Percentiles rank a stretch among this genome's conserved stretches.
These are phyloP conservation scores for Plectosphaerella cucumerina DNA, from an alignment of 2,329 filamentous ascomycete genomes.

Conservation along the genomic window DNA sequence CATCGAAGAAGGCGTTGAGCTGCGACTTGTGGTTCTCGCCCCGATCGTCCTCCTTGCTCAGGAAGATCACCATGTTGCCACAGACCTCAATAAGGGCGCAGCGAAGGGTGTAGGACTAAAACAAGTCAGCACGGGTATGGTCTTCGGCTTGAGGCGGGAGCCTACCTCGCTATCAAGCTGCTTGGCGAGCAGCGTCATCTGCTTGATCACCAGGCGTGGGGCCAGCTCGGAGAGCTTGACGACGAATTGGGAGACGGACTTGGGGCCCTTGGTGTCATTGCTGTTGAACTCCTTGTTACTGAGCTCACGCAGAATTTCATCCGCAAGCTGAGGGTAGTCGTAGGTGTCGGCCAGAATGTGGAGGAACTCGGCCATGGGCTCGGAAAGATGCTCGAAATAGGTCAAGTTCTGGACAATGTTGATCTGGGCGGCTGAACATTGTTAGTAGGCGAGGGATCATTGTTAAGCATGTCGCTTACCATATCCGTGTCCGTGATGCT, in stretches of 20 bases:
- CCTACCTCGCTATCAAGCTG: conserved; percentile 86
- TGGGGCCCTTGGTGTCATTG: conserved; percentile 91
- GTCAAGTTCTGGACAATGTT: conserved; percentile 96
- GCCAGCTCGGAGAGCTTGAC: conserved; percentile 89
- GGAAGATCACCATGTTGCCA: conserved; percentile 86
- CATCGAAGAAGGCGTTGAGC: conserved; percentile 94
- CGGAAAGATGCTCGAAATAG: conserved; percentile 97
- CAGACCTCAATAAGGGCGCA: conserved; percentile 96
- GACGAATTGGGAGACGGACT: conserved; percentile 92
- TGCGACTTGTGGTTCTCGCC: conserved; percentile 92
- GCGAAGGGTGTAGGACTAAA: conserved; percentile 83
- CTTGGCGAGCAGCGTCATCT: conserved; percentile 93
- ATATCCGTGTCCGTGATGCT: conserved; percentile 96
- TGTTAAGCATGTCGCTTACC: conserved; percentile 46
- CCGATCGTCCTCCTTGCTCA: conserved; percentile 87
- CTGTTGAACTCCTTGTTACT: conserved; percentile 98
- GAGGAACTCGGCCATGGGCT: conserved; percentile 97
- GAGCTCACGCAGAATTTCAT: conserved; percentile 89
- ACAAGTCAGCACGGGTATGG: neutral
- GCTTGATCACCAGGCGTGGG: conserved; percentile 89
- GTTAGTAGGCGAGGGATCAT: conserved; percentile 18
- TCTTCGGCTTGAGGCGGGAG: too few species aligned
- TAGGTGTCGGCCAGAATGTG: conserved; percentile 96
- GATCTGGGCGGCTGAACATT: conserved; percentile 77
- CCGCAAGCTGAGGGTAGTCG: conserved; percentile 91